These are phyloP conservation scores for Pseudonitzschia multistriata DNA, from an alignment of 108 stramenopile species.

Conservation along the genomic window DNA sequence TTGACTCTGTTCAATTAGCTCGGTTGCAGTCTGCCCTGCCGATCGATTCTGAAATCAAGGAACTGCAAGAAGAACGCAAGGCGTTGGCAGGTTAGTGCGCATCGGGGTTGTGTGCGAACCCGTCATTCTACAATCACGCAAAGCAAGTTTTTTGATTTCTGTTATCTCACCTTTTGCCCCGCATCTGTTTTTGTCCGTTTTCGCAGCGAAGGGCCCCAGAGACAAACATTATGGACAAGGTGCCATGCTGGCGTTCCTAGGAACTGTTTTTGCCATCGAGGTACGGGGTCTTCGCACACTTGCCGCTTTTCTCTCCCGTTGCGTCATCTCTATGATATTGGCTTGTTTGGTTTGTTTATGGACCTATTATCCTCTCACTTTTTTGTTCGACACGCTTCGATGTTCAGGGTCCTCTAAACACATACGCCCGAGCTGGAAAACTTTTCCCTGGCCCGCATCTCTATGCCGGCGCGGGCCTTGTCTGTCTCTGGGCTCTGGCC, in stretches of 20 bases:
- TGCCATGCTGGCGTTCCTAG: slow-evolving; percentile 81
- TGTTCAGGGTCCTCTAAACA: slow-evolving; percentile 91
- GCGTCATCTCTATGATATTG: not conserved
- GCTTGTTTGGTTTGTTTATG: slow-evolving; percentile 2
- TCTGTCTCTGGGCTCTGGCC: slow-evolving; percentile 84
- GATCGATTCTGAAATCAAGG: slow-evolving; percentile 63
- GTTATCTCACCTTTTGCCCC: slow-evolving; percentile 1
- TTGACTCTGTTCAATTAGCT: slow-evolving; percentile 43
- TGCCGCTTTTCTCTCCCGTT: slow-evolving; percentile 1
- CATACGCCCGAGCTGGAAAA: slow-evolving; percentile 94
- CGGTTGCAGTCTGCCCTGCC: slow-evolving; percentile 52
- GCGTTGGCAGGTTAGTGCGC: slow-evolving; percentile 45
- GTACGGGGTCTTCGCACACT: slow-evolving; percentile 44
- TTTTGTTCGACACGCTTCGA: not conserved
- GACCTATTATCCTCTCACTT: slow-evolving; percentile 17
- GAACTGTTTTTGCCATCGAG: slow-evolving; percentile 93
- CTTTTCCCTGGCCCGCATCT: slow-evolving; percentile 98
- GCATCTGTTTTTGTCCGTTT: too few species aligned
- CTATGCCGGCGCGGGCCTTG: slow-evolving; percentile 94
- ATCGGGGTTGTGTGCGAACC: not conserved
- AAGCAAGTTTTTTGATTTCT: not conserved
- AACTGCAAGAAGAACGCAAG: slow-evolving; percentile 80
- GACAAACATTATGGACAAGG: slow-evolving; percentile 93
- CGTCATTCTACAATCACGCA: too few species aligned
- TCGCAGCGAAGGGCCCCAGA: slow-evolving; percentile 39